These are phyloP conservation scores for Adansonia rubrostipa DNA, from an alignment of 441 rosid genomes.

Conservation along the genomic window DNA sequence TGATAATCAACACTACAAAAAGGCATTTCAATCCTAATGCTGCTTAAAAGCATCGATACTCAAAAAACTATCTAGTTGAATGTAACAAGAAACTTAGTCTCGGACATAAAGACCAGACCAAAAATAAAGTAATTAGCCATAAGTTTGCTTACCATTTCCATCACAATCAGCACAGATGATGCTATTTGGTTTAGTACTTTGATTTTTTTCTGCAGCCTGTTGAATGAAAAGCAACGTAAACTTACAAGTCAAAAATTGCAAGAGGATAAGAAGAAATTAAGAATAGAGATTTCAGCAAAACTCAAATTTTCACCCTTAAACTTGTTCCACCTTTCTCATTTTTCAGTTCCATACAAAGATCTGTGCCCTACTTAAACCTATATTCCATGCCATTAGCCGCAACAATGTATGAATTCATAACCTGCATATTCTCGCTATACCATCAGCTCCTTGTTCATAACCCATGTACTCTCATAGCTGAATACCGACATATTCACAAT, in stretches of 20 bases:
- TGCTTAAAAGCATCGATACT: not conserved
- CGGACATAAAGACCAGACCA: not conserved
- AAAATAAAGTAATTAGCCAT: not conserved
- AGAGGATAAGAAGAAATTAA: not conserved
- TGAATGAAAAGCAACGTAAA: slow-evolving; percentile 29
- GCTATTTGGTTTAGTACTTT: slow-evolving; percentile 57
- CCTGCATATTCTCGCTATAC: not conserved
- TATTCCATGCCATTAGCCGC: not conserved
- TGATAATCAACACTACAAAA: not conserved
- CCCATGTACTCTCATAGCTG: not conserved
- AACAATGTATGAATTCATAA: not conserved
- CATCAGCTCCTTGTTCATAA: not conserved
- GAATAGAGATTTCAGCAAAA: not conserved
- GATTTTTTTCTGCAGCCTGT: slow-evolving; percentile 60
- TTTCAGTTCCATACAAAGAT: not conserved
- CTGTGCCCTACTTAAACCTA: not conserved
- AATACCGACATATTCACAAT: not conserved
- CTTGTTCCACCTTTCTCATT: not conserved
- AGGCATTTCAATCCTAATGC: not conserved
- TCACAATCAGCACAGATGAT: slow-evolving; percentile 78
- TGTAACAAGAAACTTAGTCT: not conserved
- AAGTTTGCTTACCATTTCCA: slow-evolving; percentile 70
- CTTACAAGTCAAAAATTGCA: not conserved
- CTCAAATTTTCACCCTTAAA: not conserved
- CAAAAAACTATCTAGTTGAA: not conserved